Conservation (phyloP, 495 filamentous ascomycete species). For the Penicillium odoratum region DNA sequence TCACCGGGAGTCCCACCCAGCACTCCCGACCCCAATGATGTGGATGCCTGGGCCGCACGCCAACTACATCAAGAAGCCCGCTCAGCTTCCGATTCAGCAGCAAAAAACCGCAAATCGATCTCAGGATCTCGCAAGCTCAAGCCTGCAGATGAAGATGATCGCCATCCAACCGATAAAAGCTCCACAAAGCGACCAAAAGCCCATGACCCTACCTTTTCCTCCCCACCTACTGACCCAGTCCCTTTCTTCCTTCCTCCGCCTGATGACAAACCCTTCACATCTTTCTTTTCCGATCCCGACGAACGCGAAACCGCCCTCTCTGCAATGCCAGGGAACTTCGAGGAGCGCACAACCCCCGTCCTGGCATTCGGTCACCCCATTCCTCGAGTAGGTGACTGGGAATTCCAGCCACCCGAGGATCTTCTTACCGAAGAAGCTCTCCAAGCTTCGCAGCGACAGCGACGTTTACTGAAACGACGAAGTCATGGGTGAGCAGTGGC, state of each 20-base stretch:
- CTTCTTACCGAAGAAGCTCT: conserved; percentile 68
- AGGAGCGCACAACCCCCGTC: conserved; percentile 35
- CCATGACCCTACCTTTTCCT: conserved; percentile 12
- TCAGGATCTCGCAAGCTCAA: conserved; percentile 2
- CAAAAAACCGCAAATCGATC: conserved; percentile 31
- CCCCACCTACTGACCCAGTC: conserved; percentile 9
- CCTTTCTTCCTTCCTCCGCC: conserved; percentile 60
- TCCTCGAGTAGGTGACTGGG: conserved; percentile 64
- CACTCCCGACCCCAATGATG: conserved; percentile 64
- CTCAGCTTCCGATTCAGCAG: conserved; percentile 40
- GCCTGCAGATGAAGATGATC: conserved; percentile 8
- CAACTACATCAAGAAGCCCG: conserved; percentile 74
- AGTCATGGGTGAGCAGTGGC: conserved; percentile 23
- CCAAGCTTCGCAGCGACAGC: conserved; percentile 61
- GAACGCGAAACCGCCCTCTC: conserved; percentile 49
- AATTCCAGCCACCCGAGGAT: conserved; percentile 75
- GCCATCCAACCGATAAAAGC: conserved; percentile 21
- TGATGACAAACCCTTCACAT: conserved; percentile 70
- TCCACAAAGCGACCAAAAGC: conserved; percentile 35
- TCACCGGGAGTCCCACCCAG: conserved; percentile 37
- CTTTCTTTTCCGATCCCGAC: conserved; percentile 78
- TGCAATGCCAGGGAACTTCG: neutral
- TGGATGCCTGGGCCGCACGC: conserved; percentile 69
- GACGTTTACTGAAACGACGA: conserved; percentile 45
- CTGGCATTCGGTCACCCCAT: conserved; percentile 80